Base-by-base conservation (phyloP, 2,329 filamentous ascomycete genomes). In the Talaromyces verruculosus region DNA sequence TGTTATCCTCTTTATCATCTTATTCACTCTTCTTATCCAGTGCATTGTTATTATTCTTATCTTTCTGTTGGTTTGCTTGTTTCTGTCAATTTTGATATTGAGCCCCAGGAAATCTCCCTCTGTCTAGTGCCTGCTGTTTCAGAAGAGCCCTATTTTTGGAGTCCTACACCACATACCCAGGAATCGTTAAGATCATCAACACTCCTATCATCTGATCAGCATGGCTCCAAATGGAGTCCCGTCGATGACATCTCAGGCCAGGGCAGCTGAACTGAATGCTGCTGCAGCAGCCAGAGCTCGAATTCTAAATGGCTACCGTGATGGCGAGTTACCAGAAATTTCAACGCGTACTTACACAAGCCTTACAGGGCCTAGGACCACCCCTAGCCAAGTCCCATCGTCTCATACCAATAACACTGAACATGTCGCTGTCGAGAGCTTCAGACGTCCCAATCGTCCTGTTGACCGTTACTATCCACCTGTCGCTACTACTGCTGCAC, bases 261-360 rank as follows among this genome's bases (percentile, higher is more conserved):
- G 68, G 43, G 68, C 68, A 28, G 68, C 68, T 43, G 68, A 69
- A 59, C 59, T 69, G 37, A 69, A 66, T 41, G 68, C 67, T 10
- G 67, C 64, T 5, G 51, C 64, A 25, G 64, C 67, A 28, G 64
- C 64, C 28, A 68, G 65, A 49, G 60, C 63, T 11, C 67, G 68
- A 51, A 17, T 51, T 30, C 22, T 51, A 13, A 51, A 17, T 30
- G 47, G 47, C 13, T 30, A 53, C 39, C 41, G 64, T 59, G 10
- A 55, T 13, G 61, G 70, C 25, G 72, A 73, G 49, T 39, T 74
- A 17, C 51, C 67, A 61, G 67, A 67, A 53, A 49, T 70, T 15
- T 58, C 73, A 47, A 68, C 39, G 13, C 71, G 65, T 58, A 62
- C 67, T 13, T 65, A 65, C 49, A 68, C 70, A 22, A 66, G 67